Conservation (phyloP, 2,329 filamentous ascomycete species). For the Fusarium mundagurra region DNA sequence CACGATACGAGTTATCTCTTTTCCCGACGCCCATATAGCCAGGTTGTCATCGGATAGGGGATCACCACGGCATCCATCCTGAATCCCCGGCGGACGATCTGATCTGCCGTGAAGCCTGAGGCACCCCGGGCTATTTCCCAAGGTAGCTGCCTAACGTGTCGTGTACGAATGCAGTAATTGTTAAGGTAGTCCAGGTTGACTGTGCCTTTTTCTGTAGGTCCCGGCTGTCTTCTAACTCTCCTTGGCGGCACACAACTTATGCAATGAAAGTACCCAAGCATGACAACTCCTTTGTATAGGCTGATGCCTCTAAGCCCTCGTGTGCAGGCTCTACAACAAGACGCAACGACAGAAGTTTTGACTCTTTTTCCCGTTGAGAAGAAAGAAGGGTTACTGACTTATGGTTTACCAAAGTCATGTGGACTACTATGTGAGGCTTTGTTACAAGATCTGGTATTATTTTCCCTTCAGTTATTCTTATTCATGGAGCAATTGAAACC, state of each 20-base stretch:
- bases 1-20: constrained; percentile 30
- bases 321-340: constrained; percentile 39
- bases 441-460: constrained; percentile 36
- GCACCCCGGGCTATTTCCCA: constrained; percentile 24
- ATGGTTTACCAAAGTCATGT: constrained; percentile 40
- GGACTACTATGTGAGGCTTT: constrained; percentile 36
- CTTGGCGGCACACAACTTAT: constrained; percentile 27
- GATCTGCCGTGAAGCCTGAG: constrained; percentile 41
- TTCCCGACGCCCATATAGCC: constrained; percentile 9
- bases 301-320: constrained; percentile 35
- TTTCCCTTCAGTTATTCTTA: constrained; percentile 4
- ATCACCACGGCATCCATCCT: constrained; percentile 34
- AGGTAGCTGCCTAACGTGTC: constrained; percentile 24
- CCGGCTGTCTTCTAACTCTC: constrained; percentile 14
- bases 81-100: constrained; percentile 30
- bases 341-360: constrained; percentile 40
- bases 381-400: constrained; percentile 38
- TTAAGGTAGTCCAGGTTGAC: background rate
- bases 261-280: constrained; percentile 32
- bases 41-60: constrained; percentile 26
- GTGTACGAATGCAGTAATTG: constrained; percentile 1
- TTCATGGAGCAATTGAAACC: background rate
- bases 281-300: constrained; percentile 41
- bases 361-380: constrained; percentile 40
- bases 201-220: constrained; percentile 13